Evolutionary conservation across 352 stramenopile genomes (phyloP).

Genomic region (Pythium pyrilobum): DNA sequence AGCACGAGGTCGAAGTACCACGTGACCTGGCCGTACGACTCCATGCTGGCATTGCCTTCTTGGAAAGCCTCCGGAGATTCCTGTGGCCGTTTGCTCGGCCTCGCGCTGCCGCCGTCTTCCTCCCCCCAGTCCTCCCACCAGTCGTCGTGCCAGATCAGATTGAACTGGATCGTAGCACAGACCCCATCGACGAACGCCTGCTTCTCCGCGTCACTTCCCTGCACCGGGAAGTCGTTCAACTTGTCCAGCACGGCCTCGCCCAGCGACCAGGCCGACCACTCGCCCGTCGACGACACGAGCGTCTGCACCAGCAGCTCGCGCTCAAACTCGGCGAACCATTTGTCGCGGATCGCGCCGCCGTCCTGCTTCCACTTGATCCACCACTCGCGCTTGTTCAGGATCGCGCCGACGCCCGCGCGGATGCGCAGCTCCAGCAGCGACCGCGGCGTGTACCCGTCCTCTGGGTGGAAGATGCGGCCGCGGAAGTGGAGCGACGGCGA

Average conservation of each 20-base stretch:
- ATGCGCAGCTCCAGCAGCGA: constrained; percentile 31
- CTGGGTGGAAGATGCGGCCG: constrained; percentile 12
- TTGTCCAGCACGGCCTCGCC: constrained; percentile 1
- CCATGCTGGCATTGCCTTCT: constrained; percentile 5
- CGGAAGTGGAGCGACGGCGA: constrained; percentile 10
- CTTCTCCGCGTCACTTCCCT: constrained; percentile 4
- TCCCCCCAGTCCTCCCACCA: constrained; percentile 20
- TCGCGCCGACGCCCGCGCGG: constrained; percentile 24
- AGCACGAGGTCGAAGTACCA: constrained; percentile 15
- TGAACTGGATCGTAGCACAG: constrained; percentile 5
- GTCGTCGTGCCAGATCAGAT: constrained; percentile 18
- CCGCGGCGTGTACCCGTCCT: constrained; percentile 16
- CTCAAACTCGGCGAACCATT: constrained; percentile 36
- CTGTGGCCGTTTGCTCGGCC: background rate
- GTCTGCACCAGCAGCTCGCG: constrained; percentile 18
- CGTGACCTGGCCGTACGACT: constrained; percentile 13
- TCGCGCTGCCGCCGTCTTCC: background rate
- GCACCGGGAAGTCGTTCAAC: background rate
- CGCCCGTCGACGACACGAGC: constrained; percentile 18
- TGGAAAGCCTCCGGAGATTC: constrained; percentile 6
- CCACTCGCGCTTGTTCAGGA: constrained; percentile 40
- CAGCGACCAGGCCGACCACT: constrained; percentile 9
- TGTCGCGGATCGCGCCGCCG: constrained; percentile 22
- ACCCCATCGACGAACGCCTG: constrained; percentile 4
- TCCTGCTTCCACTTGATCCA: constrained; percentile 34